phyloP scores from a whole-genome alignment of 176 grass and related monocot genomes.

The Eremochloa ophiuroides region DNA sequence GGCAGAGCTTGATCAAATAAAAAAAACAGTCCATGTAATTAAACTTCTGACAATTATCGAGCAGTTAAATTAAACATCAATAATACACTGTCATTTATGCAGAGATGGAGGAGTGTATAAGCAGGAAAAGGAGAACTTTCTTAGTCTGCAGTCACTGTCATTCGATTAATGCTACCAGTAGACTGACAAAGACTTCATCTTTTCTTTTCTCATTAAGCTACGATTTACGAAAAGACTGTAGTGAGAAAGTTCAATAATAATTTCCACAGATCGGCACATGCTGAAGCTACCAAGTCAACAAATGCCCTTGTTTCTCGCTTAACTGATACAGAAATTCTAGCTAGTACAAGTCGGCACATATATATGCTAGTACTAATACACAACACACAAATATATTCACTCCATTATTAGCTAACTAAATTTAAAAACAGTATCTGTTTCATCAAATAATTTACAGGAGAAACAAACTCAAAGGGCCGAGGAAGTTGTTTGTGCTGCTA shows the following conservation, averaged over 20 bases:
- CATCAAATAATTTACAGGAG: no score
- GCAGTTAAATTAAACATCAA: no score
- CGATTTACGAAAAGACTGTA: constrained; percentile 7
- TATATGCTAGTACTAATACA: no score
- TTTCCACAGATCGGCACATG: constrained; percentile 11
- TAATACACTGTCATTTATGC: no score
- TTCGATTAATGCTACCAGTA: constrained; percentile 14
- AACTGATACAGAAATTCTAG: not conserved
- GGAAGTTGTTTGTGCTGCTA: constrained; percentile 39
- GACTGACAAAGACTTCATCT: constrained; percentile 8
- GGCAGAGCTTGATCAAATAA: no score
- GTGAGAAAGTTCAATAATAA: not conserved
- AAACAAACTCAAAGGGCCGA: constrained; percentile 48
- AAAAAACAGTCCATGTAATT: no score
- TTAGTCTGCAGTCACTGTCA: constrained; percentile 17
- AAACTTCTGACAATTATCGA: no score
- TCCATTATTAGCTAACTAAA: no score
- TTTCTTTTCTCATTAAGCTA: not conserved
- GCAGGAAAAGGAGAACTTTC: constrained; percentile 1
- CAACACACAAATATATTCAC: no score
- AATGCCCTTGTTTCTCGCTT: not conserved
- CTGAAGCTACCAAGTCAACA: constrained; percentile 11
- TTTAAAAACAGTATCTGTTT: no score
- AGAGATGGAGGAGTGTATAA: not conserved
- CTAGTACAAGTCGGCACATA: not conserved